Base-by-base conservation (phyloP, 2,329 filamentous ascomycete genomes). In the Thelonectria olida region DNA sequence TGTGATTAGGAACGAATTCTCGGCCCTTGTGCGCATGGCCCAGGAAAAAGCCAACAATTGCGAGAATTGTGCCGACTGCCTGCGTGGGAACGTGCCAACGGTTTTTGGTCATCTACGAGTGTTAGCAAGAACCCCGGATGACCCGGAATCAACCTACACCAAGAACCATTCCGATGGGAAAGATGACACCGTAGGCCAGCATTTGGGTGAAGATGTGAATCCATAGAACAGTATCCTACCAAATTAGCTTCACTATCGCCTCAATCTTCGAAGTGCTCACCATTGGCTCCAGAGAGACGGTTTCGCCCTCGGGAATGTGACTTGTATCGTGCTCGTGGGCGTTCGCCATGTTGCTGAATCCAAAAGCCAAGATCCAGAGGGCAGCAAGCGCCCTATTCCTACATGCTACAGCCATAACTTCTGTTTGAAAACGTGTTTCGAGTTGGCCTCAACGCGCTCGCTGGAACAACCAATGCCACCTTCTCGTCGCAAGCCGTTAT, bases 1-100 rank as follows among this genome's bases (percentile, higher is more conserved):
- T 87, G 72, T 97, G 97, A 68, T 78, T 72, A 54, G 79, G 83
- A 25, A 88, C 82, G 76, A 98, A 99, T 74, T 96, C 89, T 67
- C 96, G 89, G 57, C 96, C 96, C 69, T 92, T 90, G 78, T 99
- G 96, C 67, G 88, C 85, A 75, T 99, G 96, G 50, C 96, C 96
- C 54, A 99, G 86, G 76, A 96, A 93, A 81, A 96, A 97, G 67
- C 92, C 95, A 56, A 94, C 76, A 20, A 97, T 84, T 3, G 93
- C 92, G 66, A 98, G 83, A 23, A 87, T 78, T 22, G 92, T 90
- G 65, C 90, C 92, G 54, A 91, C 73, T 25, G 90, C 84, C 77
- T 99, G 96, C 4, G 93, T 82, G 7, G 96, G 95, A 52, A 98
- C 95, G 80, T 99, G 96, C 92, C 93, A 98, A 78, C 92, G 88